phyloP scores from a whole-genome alignment of 169 alveolate genomes.

The Condylostoma magnum region DNA sequence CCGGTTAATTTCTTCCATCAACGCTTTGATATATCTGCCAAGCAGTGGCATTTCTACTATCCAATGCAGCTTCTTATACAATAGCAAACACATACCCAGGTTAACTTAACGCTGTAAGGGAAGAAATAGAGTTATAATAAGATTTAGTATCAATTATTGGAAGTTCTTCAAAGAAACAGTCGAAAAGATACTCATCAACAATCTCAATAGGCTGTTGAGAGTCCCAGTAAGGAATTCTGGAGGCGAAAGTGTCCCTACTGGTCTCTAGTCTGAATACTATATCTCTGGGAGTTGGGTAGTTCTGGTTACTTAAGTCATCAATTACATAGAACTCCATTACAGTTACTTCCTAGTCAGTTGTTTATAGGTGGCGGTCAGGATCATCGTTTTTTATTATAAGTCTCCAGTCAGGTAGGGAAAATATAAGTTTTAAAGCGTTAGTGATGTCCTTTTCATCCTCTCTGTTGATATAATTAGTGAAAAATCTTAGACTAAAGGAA shows the following conservation, averaged over 20 bases:
- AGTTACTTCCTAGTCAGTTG: too few relatives aligned
- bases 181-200: neutral
- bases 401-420: conserved; percentile 13
- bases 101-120: neutral
- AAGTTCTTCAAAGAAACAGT: neutral
- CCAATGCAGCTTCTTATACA: neutral
- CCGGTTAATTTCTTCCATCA: conserved; percentile 9
- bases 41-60: neutral
- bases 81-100: conserved; percentile 7
- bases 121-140: neutral
- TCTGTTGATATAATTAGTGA: conserved; percentile 1
- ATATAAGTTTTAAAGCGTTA: neutral
- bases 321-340: conserved; percentile 6
- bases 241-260: neutral
- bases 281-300: conserved; percentile 8
- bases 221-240: conserved; percentile 3
- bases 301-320: neutral
- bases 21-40: neutral
- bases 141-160: neutral
- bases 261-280: neutral
- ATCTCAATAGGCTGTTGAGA: neutral
- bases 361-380: neutral
- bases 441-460: neutral
- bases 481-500: neutral
- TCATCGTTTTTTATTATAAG: neutral